These are phyloP conservation scores for Gracilaria caudata DNA, from an alignment of 23 red algal genomes.

Conservation along the genomic window DNA sequence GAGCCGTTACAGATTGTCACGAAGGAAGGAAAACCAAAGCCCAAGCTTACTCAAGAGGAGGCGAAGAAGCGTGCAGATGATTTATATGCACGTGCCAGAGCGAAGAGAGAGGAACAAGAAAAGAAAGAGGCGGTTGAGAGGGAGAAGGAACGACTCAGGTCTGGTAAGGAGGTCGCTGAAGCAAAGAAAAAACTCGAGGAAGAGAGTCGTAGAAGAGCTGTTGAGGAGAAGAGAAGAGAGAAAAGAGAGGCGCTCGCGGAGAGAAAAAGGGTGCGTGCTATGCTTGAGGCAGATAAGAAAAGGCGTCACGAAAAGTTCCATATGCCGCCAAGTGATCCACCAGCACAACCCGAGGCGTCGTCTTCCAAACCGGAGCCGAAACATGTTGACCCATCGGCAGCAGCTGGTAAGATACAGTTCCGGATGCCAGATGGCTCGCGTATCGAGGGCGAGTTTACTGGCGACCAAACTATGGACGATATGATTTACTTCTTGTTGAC, in stretches of 20 bases:
- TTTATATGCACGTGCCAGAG: slow-evolving; percentile 60
- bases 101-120: slow-evolving; percentile 83
- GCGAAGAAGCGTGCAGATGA: slow-evolving; percentile 68
- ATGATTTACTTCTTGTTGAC: slow-evolving; percentile 55
- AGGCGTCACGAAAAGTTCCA: slow-evolving; percentile 62
- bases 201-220: slow-evolving; percentile 65
- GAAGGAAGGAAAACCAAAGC: slow-evolving; percentile 52
- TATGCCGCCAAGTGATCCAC: slow-evolving; percentile 34
- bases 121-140: slow-evolving; percentile 79
- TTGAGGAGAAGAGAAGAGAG: slow-evolving; percentile 75
- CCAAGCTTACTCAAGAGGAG: slow-evolving; percentile 72
- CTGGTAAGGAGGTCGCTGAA: slow-evolving; percentile 73
- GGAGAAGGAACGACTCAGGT: slow-evolving; percentile 80
- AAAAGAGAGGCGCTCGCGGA: slow-evolving; percentile 63
- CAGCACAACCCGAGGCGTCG: slow-evolving; percentile 30
- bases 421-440: slow-evolving; percentile 89
- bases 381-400: slow-evolving; percentile 5
- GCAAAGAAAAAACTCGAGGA: slow-evolving; percentile 76
- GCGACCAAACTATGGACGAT: slow-evolving; percentile 67
- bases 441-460: slow-evolving; percentile 69
- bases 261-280: slow-evolving; percentile 68
- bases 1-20: slow-evolving; percentile 69
- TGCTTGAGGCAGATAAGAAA: slow-evolving; percentile 83
- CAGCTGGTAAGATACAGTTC: slow-evolving; percentile 75
- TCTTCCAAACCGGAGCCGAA: slow-evolving; percentile 12